Base-by-base conservation (phyloP, 768 basidiomycete genomes). In the Termitomyces sp. region DNA sequence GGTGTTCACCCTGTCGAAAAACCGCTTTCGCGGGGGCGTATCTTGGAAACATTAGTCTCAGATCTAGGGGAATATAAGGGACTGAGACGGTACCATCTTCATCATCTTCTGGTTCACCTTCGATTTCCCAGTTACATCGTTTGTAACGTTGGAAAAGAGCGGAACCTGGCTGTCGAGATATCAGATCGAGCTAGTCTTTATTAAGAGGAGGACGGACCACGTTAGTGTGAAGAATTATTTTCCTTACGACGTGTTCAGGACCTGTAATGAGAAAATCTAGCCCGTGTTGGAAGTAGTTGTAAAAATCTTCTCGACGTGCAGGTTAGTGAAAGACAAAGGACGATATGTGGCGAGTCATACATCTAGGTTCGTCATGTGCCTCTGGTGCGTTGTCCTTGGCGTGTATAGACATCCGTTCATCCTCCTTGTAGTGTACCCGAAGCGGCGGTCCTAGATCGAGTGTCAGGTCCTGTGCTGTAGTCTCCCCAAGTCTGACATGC, bases 281-380 rank as follows among this genome's bases (percentile, higher is more conserved):
- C 1, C 94, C 94, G 64, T 93, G 85, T 62, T 94, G 89, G 62
- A 95, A 93, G 66, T 97, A 97, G 65, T 95, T 96, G 71, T 90
- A 93, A 67, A 94, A 93, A 69, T 93, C 91, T 92, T 58, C 5
- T 25, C 14, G 3, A 40, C 49, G 39, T 55, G 50, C 57, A 45
- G 56, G 37, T 55, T 21, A 53, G 40, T 27, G 40, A 3, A 17
- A 21, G 43, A 16, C 21, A 2, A 40, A 47, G 21, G 23, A 30
- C 23, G 34, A 8, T 16, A 28, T 52, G 19, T 16, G 39, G 8
- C 19, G 25, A 40, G n/a, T 59, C 75, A 57, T 61, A 79, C 84
- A 81, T 59, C 81, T 77, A 62, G 76, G 73, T 41, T 82, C 80
- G 51, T 76, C 73, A 52, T 76, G 77, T 25, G 73, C 75, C n/a